Percentiles rank a stretch among this genome's conserved stretches.
Conservation (phyloP, 192 early-diverging fungal species). For the Gamsiella multidivaricata region DNA sequence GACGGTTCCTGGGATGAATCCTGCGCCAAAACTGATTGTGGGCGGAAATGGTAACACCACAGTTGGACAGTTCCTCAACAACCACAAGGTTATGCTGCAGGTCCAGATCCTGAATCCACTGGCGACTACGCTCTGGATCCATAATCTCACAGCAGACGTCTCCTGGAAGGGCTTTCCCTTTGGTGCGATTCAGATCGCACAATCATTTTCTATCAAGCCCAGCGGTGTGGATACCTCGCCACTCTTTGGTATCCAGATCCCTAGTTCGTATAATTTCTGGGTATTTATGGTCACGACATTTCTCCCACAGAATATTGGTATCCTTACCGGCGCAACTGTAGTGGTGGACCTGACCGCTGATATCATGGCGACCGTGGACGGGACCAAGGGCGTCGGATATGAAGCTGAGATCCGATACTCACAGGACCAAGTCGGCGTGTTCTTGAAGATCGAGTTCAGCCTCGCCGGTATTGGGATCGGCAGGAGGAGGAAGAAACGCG, state of each 20-base stretch:
- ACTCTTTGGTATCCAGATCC: conserved; percentile 27
- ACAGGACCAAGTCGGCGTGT: conserved; percentile 20
- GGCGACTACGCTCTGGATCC: conserved; percentile 33
- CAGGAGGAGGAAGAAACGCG: conserved; percentile 1
- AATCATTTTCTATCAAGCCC: conserved; percentile 23
- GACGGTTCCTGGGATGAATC: conserved; percentile 34
- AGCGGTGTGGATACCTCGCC: conserved; percentile 21
- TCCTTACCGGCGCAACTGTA: conserved; percentile 25
- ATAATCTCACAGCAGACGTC: conserved; percentile 5
- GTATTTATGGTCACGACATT: conserved; percentile 38
- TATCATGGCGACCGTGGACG: conserved; percentile 25
- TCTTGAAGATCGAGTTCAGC: conserved; percentile 40
- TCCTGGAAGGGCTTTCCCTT: conserved; percentile 24
- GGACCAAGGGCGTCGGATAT: conserved; percentile 16
- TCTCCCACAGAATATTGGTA: conserved; percentile 24
- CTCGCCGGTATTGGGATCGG: conserved; percentile 18
- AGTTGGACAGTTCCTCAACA: conserved; percentile 24
- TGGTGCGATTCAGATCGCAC: conserved; percentile 15
- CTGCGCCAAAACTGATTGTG: conserved; percentile 13
- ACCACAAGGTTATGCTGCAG: conserved; percentile 33
- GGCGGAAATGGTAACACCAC: conserved; percentile 30
- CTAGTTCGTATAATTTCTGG: conserved; percentile 37
- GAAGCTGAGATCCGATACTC: conserved; percentile 18
- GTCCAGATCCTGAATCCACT: conserved; percentile 42
- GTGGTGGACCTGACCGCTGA: conserved; percentile 19